Percentiles rank a stretch among this genome's conserved stretches.
Conservation (phyloP, 345 rosid genomes). For the Acer campestre region DNA sequence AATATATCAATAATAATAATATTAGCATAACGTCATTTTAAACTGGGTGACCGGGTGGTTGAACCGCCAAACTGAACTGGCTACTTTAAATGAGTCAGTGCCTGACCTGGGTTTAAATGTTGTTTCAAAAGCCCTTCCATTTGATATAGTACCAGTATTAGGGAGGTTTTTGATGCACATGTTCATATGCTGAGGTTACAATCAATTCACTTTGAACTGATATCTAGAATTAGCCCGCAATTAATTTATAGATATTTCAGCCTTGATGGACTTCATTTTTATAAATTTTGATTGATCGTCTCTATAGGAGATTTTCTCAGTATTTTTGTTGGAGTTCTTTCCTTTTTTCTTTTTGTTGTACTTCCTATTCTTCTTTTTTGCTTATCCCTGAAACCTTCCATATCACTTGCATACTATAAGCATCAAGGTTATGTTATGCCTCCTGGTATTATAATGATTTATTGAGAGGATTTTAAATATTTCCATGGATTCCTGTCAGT, state of each 20-base stretch:
- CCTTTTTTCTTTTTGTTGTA: background rate
- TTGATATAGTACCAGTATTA: background rate
- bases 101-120: background rate
- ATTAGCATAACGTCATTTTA: no score
- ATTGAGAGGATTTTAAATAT: background rate
- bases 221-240: background rate
- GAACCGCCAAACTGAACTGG: background rate
- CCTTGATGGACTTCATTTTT: background rate
- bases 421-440: background rate
- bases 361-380: background rate
- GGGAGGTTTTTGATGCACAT: background rate
- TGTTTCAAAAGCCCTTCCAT: no score
- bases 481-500: background rate
- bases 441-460: background rate
- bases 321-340: background rate
- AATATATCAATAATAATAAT: no score
- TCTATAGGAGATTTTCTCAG: background rate
- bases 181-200: no score
- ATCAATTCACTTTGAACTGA: no score
- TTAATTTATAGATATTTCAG: background rate
- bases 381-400: no score
- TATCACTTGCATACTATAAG: background rate
- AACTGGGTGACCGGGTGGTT: background rate
- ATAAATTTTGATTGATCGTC: background rate
- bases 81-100: constrained; percentile 2